Conservation (phyloP, 805 yeast genomes). For the Candida nitratophila region DNA sequence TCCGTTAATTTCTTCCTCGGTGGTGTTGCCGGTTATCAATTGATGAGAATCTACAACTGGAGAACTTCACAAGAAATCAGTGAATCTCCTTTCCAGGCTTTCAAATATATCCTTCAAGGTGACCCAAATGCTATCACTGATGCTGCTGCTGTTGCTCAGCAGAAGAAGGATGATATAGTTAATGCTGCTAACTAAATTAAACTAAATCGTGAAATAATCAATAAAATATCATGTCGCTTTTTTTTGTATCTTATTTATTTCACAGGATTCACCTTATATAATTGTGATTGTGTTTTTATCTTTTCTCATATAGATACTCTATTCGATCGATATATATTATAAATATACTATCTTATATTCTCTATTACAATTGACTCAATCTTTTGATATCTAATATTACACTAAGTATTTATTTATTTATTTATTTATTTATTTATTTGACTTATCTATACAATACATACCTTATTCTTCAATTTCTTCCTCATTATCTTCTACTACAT, state of each 20-base stretch:
- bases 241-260: too few relatives aligned
- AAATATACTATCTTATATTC: not conserved
- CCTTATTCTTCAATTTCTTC: not conserved
- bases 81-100: constrained; percentile 49
- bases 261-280: too few relatives aligned
- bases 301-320: too few relatives aligned
- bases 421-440: not conserved
- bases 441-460: not conserved
- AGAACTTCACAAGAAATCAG: constrained; percentile 48
- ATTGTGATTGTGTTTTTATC: too few relatives aligned
- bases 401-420: not conserved
- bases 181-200: not conserved
- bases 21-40: constrained; percentile 80
- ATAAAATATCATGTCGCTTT: too few relatives aligned
- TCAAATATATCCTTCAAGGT: constrained; percentile 55
- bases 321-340: not conserved
- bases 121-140: not conserved
- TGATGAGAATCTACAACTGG: constrained; percentile 62
- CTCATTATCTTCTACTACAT: not conserved
- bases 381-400: not conserved
- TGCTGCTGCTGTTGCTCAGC: not conserved
- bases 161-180: not conserved
- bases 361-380: not conserved
- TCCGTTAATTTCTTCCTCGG: constrained; percentile 92
- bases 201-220: too few relatives aligned